Base-by-base conservation (phyloP, 148 eudicot species). In the Cornus florida region DNA sequence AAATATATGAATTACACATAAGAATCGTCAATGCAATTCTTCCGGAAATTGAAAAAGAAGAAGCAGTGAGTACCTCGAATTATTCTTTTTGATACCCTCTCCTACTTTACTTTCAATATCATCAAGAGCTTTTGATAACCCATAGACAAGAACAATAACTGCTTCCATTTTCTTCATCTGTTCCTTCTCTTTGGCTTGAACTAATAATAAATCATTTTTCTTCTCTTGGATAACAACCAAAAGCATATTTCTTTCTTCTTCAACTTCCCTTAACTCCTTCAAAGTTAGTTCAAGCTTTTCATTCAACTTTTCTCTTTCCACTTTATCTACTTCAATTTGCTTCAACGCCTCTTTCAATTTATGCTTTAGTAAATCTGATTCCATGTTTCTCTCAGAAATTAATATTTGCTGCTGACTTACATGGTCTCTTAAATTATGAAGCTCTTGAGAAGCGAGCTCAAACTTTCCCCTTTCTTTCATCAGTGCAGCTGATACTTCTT, bases 141-240 rank as follows among this genome's bases (percentile, higher is more conserved):
- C 83, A 57, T 71, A 77, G 78, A 85, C 77, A 75, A 59, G 77
- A 83, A 5, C 78, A 73, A 75, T 53, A 32, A 83, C 31, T 69
- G 87, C 78, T 77, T 91, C 85, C 85, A 96, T 82, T 19, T 84
- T 86, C 83, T 86, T 81, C 79, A 68, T 81, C 60, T 86, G 86
- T 75, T 83, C 91, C 74, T 70, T 73, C 64, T 87, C 84, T 77
- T 88, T 86, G 28, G 70, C 82, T 85, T 84, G 82, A 67, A 85
- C 71, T 75, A 65, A 64, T 24, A 33, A 78, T 14, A 77, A n/a
- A 76, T 78, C 62, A 16, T 67, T 78, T 69, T 85, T 84, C 79
- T 83, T 78, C 79, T 85, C 84, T 70, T 83, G 76, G 67, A 70
- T 46, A 75, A 72, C 78, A 53, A 71, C 83, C 75, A 43, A 65